Percentiles rank a stretch among this genome's conserved stretches.
Evolutionary conservation across 306 rosid genomes (phyloP).

Genomic region (Purshia tridentata): DNA sequence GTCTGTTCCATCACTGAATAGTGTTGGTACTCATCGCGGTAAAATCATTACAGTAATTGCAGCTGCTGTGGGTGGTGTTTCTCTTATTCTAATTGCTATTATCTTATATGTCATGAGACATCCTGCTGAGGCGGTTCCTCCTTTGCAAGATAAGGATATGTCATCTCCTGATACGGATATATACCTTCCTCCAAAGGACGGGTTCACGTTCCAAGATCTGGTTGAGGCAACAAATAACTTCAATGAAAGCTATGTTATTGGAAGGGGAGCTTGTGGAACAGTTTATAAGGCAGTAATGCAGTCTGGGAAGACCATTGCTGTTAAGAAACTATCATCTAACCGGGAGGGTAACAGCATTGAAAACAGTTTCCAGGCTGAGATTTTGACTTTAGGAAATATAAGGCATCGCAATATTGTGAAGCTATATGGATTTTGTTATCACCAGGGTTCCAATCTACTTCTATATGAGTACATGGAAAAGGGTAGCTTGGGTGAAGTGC

Average conservation of each 20-base stretch:
- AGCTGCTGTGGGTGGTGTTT: conserved; percentile 74
- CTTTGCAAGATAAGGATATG: conserved; percentile 48
- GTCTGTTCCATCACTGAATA: conserved; percentile 22
- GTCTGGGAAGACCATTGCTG: conserved; percentile 77
- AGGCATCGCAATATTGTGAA: conserved; percentile 95
- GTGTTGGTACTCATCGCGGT: conserved; percentile 39
- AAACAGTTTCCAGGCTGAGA: conserved; percentile 83
- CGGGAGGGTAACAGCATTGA: conserved; percentile 84
- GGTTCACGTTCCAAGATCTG: conserved; percentile 76
- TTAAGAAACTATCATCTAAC: conserved; percentile 80
- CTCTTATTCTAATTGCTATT: conserved; percentile 72
- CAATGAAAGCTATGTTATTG: conserved; percentile 71
- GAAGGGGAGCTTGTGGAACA: conserved; percentile 92
- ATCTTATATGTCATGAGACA: conserved; percentile 69
- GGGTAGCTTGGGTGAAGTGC: conserved; percentile 91
- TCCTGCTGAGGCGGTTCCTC: conserved; percentile 41
- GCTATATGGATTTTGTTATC: conserved; percentile 78
- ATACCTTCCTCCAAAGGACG: conserved; percentile 82
- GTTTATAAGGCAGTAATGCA: conserved; percentile 82
- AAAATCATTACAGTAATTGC: conserved; percentile 62
- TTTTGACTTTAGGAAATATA: conserved; percentile 83
- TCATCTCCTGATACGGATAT: conserved; percentile 66
- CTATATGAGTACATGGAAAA: conserved; percentile 91
- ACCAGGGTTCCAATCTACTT: conserved; percentile 85
- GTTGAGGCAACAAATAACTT: conserved; percentile 84